These are phyloP conservation scores for Beauveria asiatica DNA, from an alignment of 2,329 filamentous ascomycete species.

Conservation along the genomic window DNA sequence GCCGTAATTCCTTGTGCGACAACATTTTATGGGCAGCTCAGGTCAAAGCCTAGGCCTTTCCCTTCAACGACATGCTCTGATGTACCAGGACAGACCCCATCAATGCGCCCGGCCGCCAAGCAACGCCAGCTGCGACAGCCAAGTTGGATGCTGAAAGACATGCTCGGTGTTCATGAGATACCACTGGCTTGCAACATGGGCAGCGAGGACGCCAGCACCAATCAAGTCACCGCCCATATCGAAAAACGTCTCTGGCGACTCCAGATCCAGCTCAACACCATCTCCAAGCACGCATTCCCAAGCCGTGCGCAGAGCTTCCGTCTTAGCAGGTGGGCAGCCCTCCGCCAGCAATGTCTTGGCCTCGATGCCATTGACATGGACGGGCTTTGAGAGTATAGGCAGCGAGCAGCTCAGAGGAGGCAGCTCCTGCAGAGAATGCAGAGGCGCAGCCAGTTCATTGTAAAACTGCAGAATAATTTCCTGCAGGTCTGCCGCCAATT, in stretches of 20 bases:
- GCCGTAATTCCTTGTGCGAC: too few species aligned
- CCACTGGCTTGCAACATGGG: not conserved
- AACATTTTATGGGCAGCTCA: too few species aligned
- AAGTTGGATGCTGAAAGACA: conserved; percentile 2
- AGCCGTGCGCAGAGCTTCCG: not conserved
- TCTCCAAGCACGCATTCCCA: not conserved
- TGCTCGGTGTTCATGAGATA: not conserved
- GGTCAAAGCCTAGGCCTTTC: not conserved
- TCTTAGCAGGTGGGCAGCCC: not conserved
- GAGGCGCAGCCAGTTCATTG: not conserved
- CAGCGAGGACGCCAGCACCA: not conserved
- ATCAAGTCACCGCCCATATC: conserved; percentile 1
- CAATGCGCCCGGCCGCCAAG: not conserved
- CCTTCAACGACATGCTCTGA: not conserved
- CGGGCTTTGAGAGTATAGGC: not conserved
- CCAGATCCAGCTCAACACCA: not conserved
- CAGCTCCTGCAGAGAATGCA: not conserved
- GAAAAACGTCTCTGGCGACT: not conserved
- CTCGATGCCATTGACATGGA: conserved; percentile 2
- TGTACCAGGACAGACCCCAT: not conserved
- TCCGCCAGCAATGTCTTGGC: not conserved
- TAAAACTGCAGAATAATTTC: conserved; percentile 1
- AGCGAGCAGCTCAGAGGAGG: not conserved
- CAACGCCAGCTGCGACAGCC: conserved; percentile 1
- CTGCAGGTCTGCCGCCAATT: not conserved